Conservation (phyloP, 2,329 filamentous ascomycete genomes). For the Herpotrichia juniperi region DNA sequence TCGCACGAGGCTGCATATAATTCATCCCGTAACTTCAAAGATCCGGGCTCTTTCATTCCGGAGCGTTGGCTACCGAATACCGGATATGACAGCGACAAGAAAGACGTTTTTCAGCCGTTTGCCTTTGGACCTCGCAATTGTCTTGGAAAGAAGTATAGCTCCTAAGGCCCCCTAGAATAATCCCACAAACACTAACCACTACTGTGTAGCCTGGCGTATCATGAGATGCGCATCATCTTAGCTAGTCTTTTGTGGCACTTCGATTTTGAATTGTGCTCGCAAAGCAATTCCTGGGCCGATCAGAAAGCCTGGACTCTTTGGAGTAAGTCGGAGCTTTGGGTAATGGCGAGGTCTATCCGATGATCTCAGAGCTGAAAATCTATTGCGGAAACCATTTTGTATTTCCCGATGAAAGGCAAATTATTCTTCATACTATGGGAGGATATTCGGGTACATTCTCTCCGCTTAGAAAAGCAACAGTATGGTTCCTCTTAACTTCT, state of each 20-base stretch:
- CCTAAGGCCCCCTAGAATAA: constrained; percentile 22
- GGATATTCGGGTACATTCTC: too few species aligned
- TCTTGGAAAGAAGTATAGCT: constrained; percentile 44
- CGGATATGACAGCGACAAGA: constrained; percentile 29
- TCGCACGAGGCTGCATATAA: constrained; percentile 24
- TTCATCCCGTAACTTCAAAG: constrained; percentile 27
- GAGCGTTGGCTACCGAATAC: constrained; percentile 38
- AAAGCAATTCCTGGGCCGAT: constrained; percentile 12
- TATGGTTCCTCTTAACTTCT: too few species aligned
- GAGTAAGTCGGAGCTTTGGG: constrained; percentile 20
- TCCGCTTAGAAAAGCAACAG: too few species aligned
- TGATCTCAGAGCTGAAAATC: too few species aligned
- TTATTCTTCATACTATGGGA: too few species aligned
- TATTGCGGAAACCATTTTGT: too few species aligned
- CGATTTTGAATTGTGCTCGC: constrained; percentile 25
- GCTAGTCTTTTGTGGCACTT: constrained; percentile 30
- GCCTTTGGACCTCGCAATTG: constrained; percentile 35
- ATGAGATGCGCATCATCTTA: constrained; percentile 36
- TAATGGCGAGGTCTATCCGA: too few species aligned
- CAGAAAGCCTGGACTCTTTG: constrained; percentile 17
- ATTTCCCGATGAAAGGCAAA: too few species aligned
- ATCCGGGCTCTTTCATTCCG: constrained; percentile 32
- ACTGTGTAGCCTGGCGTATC: constrained; percentile 35
- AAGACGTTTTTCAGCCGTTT: constrained; percentile 29
- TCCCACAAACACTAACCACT: not conserved